Conservation (phyloP, 1,284 basidiomycete species). For the Microbotryomycetes sp. region DNA sequence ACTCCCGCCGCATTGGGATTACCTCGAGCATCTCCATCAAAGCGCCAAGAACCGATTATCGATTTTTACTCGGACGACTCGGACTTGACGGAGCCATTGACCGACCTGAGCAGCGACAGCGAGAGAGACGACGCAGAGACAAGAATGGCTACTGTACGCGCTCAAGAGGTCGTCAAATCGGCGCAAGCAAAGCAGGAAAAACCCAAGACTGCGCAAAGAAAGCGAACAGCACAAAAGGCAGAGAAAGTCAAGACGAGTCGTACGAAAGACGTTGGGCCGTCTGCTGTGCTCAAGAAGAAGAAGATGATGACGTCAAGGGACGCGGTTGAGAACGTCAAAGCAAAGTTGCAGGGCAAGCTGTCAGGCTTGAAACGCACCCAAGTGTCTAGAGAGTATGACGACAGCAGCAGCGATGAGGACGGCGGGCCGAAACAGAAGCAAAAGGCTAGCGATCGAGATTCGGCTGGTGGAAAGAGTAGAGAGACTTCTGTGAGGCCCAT, state of each 20-base stretch:
- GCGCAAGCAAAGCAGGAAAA: neutral
- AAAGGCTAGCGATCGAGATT: neutral
- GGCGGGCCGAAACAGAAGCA: neutral
- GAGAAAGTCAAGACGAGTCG: conserved; percentile 2
- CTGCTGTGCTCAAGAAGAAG: neutral
- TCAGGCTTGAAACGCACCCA: too few relatives aligned
- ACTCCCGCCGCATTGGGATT: too few relatives aligned
- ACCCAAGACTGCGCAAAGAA: neutral
- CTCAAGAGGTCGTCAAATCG: conserved; percentile 11
- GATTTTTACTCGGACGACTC: conserved; percentile 24
- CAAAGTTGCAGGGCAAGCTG: neutral
- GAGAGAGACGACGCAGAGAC: conserved; percentile 5
- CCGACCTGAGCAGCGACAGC: conserved; percentile 14
- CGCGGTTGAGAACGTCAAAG: neutral
- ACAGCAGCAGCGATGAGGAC: neutral
- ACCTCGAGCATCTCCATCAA: neutral
- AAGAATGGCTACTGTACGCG: neutral
- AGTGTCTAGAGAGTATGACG: neutral
- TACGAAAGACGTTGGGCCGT: neutral
- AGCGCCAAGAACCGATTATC: neutral
- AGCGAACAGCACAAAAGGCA: neutral
- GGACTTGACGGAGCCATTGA: conserved; percentile 34
- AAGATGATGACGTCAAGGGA: conserved; percentile 4
- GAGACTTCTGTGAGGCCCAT: conserved; percentile 1
- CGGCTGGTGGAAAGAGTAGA: neutral